phyloP scores from a whole-genome alignment of 352 stramenopile species.

The Phytophthora crassamura region DNA sequence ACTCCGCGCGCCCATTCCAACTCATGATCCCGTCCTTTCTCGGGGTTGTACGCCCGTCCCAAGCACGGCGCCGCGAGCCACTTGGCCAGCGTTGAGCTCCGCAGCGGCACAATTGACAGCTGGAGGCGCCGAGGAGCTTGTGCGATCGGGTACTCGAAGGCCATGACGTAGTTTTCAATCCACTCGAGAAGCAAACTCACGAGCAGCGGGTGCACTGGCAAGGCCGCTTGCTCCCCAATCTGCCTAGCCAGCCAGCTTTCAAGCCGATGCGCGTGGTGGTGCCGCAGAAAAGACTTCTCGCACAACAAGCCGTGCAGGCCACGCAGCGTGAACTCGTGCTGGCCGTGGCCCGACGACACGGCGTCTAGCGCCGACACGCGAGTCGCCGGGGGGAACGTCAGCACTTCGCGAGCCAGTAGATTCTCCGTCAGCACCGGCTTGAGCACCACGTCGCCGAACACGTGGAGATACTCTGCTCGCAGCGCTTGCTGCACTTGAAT shows the following conservation, averaged over 20 bases:
- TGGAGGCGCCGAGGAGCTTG: slow-evolving; percentile 60
- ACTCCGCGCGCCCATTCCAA: slow-evolving; percentile 45
- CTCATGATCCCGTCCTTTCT: slow-evolving; percentile 23
- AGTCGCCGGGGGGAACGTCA: slow-evolving; percentile 47
- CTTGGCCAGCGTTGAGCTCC: slow-evolving; percentile 42
- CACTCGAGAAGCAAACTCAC: slow-evolving; percentile 66
- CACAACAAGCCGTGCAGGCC: slow-evolving; percentile 60
- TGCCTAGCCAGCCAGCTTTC: slow-evolving; percentile 60
- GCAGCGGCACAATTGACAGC: slow-evolving; percentile 68
- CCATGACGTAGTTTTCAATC: slow-evolving; percentile 82
- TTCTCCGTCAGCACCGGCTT: slow-evolving; percentile 77
- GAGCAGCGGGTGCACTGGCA: slow-evolving; percentile 64
- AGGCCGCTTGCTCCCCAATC: slow-evolving; percentile 43
- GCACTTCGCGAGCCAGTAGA: slow-evolving; percentile 61
- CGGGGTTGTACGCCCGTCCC: slow-evolving; percentile 5
- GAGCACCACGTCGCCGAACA: slow-evolving; percentile 66
- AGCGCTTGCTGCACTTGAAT: slow-evolving; percentile 44
- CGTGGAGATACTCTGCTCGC: slow-evolving; percentile 62
- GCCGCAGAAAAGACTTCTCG: slow-evolving; percentile 73
- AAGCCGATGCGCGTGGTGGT: slow-evolving; percentile 61
- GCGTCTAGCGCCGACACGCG: slow-evolving; percentile 42
- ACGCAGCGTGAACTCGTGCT: slow-evolving; percentile 63
- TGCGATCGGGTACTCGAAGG: slow-evolving; percentile 74
- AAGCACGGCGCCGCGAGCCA: slow-evolving; percentile 47
- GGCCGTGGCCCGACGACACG: slow-evolving; percentile 32